Base-by-base conservation (phyloP, 169 alveolate species). In the Cryptosporidium ryanae region DNA sequence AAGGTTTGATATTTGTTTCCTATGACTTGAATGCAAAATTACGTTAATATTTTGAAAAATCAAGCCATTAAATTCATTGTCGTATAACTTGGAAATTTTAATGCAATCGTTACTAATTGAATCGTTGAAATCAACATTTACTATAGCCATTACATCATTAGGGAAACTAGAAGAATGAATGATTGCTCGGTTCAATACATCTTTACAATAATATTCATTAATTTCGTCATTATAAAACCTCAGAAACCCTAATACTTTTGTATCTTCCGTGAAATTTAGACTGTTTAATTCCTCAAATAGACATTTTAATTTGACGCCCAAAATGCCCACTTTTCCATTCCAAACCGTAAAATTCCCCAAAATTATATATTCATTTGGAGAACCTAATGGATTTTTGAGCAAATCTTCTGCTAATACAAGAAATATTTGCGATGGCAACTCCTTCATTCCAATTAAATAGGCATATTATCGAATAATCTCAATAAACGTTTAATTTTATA, bases 391-490 rank as follows among this genome's bases (percentile, higher is more conserved):
- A 0, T 29, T 32, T 43, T 59, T 46, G 31, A 52, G 27, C 27
- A 52, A n/a, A 21, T 52, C 21, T 52, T 52, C 63, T 27, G 68
- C 32, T 4, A 76, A 59, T 18, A 76, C 27, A 6, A 76, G 64
- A 61, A 70, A 76, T 61, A 76, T 12, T 59, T 76, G 68, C 17
- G 64, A 10, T 54, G 63, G 87, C 10, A 18, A 32, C 18, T 76
- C 64, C 43, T 31, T 76, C 18, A 29, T 25, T 55, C 43, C n/a
- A 63, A 76, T 76, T 21, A 23, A 44, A 25, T 76, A 43, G 27
- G 27, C 87, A 61, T 59, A 76, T 46, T 59, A 55, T 12, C 27
- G 13, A 52, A 52, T 52, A 52, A 52, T 0, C 21, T 61, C 29
- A 29, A 17, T 25, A 29, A 38, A 4, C 1, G 46, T 38, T 38